Conservation (phyloP, 169 alveolate genomes). For the Blepharisma undulans region DNA sequence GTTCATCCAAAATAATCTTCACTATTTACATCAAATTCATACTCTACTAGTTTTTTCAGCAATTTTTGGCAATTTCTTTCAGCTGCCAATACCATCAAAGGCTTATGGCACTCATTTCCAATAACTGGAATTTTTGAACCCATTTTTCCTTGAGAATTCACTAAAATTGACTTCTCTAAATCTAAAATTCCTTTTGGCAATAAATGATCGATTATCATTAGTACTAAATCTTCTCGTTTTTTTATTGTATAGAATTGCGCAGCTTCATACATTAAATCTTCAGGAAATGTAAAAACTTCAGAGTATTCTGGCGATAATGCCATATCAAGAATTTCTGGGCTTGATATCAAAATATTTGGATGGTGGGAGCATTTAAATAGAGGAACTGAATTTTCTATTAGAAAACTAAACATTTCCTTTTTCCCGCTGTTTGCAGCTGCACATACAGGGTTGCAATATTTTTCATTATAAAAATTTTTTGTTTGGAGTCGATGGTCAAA, state of each 20-base stretch:
- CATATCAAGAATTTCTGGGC: not conserved
- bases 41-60: not conserved
- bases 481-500: not conserved
- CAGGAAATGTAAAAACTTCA: not conserved
- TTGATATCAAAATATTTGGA: not conserved
- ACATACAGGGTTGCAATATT: not conserved
- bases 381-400: not conserved
- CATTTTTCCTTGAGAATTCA: too few species aligned
- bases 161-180: not conserved
- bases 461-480: not conserved
- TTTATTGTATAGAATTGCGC: conserved; percentile 6
- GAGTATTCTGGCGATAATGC: not conserved
- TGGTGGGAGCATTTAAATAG: not conserved
- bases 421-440: not conserved
- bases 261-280: conserved; percentile 11
- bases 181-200: not conserved
- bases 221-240: not conserved
- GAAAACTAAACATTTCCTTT: not conserved
- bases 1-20: conserved; percentile 22
- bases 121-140: too few species aligned
- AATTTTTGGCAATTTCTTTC: not conserved
- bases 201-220: not conserved
- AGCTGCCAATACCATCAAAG: conserved; percentile 15
- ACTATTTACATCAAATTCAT: not conserved
- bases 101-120: not conserved